These are phyloP conservation scores for Zalaria sp. DNA, from an alignment of 2,329 filamentous ascomycete species.

Conservation along the genomic window DNA sequence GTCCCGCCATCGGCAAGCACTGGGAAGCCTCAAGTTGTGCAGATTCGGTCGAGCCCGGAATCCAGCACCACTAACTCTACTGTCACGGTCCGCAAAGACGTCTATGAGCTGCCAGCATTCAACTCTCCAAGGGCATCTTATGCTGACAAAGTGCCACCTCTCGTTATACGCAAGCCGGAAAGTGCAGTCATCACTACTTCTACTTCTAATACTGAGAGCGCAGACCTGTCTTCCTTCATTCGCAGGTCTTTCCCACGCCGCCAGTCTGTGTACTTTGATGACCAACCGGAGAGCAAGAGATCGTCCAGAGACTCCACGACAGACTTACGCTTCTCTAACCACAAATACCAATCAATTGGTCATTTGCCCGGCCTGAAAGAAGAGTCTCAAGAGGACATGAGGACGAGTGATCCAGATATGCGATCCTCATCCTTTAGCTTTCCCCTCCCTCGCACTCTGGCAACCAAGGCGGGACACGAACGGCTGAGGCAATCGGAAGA, in stretches of 20 bases:
- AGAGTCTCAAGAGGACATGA: conserved; percentile 32
- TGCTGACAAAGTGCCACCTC: conserved; percentile 17
- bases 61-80: not conserved
- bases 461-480: conserved; percentile 1
- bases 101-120: conserved; percentile 4
- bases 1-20: conserved; percentile 21
- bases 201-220: not conserved
- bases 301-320: conserved; percentile 10
- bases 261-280: conserved; percentile 5
- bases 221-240: conserved; percentile 8
- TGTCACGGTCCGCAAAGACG: conserved; percentile 1
- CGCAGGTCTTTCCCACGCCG: conserved; percentile 8
- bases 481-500: not conserved
- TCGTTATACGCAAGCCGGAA: conserved; percentile 17
- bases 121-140: conserved; percentile 5
- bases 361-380: conserved; percentile 32
- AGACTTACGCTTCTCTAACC: conserved; percentile 12
- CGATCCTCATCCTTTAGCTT: conserved; percentile 1
- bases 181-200: not conserved
- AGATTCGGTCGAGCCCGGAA: conserved; percentile 8
- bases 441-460: conserved; percentile 6
- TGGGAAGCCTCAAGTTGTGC: conserved; percentile 18
- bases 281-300: conserved; percentile 2
- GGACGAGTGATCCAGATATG: conserved; percentile 16
- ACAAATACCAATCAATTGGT: conserved; percentile 10